These are phyloP conservation scores for Jackrogersella multiformis DNA, from an alignment of 495 filamentous ascomycete species.

Conservation along the genomic window DNA sequence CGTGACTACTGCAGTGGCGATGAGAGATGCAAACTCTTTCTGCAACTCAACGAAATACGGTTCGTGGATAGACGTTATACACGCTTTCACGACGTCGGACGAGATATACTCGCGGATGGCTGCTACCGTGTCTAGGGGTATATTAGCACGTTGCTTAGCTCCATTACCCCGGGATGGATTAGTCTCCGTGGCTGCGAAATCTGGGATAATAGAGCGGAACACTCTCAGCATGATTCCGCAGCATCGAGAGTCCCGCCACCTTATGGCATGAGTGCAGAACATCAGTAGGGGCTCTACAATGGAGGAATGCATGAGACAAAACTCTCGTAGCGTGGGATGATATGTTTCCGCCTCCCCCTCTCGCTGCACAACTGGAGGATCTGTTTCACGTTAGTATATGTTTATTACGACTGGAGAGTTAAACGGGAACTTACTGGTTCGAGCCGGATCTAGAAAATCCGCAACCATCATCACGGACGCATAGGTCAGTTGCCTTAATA, in stretches of 20 bases:
- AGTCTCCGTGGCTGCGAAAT: constrained; percentile 64
- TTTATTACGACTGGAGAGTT: neutral
- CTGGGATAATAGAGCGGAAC: constrained; percentile 81
- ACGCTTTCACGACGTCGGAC: constrained; percentile 81
- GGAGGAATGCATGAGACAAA: constrained; percentile 78
- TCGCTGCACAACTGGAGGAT: neutral
- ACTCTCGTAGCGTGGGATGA: constrained; percentile 71
- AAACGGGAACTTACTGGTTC: constrained; percentile 56
- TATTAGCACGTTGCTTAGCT: constrained; percentile 40
- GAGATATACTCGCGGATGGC: constrained; percentile 92
- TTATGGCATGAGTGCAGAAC: constrained; percentile 89
- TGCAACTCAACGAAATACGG: constrained; percentile 97
- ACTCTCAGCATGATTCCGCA: constrained; percentile 86
- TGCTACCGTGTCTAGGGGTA: constrained; percentile 54
- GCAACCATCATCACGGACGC: constrained; percentile 91
- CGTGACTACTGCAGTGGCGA: constrained; percentile 81
- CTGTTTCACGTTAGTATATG: constrained; percentile 17
- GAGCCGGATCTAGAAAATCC: constrained; percentile 80
- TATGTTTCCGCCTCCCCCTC: constrained; percentile 38
- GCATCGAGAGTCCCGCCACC: constrained; percentile 89
- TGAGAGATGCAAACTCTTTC: constrained; percentile 87
- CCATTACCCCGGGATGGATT: constrained; percentile 6
- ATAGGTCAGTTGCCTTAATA: constrained; percentile 91
- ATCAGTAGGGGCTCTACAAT: constrained; percentile 89
- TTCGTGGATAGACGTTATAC: constrained; percentile 89